These are phyloP conservation scores for Gymnopus androsaceus DNA, from an alignment of 1,284 basidiomycete species.

Conservation along the genomic window DNA sequence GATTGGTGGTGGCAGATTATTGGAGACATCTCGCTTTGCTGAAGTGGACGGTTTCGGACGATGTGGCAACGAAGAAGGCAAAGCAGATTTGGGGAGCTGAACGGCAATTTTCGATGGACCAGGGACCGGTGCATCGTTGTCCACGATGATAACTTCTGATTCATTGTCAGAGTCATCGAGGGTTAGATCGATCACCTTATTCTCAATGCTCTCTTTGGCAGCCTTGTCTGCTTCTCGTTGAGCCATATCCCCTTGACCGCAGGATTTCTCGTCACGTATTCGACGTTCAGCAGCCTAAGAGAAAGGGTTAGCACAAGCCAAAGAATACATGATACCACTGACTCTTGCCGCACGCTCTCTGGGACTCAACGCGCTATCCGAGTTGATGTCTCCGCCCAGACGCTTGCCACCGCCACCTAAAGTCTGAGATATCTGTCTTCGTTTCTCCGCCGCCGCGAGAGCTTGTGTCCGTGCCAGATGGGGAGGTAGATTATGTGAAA, in stretches of 20 bases:
- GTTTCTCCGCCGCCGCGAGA: conserved; percentile 76
- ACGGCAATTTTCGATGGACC: conserved; percentile 7
- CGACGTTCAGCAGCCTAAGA: conserved; percentile 82
- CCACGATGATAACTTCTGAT: conserved; percentile 25
- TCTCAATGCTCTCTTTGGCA: conserved; percentile 60
- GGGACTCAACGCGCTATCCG: conserved; percentile 47
- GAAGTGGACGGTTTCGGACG: background rate
- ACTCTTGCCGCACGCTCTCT: conserved; percentile 79
- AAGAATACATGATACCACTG: conserved; percentile 28
- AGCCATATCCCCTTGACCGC: conserved; percentile 62
- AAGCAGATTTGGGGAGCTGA: background rate
- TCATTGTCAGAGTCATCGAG: conserved; percentile 40
- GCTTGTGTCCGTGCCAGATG: conserved; percentile 66
- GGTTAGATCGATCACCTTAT: conserved; percentile 65
- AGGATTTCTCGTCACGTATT: conserved; percentile 68
- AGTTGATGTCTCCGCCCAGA: conserved; percentile 38
- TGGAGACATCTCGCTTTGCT: background rate
- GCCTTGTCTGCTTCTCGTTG: conserved; percentile 72
- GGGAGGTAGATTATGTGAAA: conserved; percentile 66
- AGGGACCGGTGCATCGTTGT: conserved; percentile 5
- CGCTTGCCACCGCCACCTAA: conserved; percentile 59
- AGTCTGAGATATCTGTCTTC: conserved; percentile 47
- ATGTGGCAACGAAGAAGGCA: background rate
- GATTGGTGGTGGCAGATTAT: background rate
- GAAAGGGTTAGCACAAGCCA: background rate